Evolutionary conservation across 2,329 filamentous ascomycete species (phyloP).

Genomic region (Claviceps africana): DNA sequence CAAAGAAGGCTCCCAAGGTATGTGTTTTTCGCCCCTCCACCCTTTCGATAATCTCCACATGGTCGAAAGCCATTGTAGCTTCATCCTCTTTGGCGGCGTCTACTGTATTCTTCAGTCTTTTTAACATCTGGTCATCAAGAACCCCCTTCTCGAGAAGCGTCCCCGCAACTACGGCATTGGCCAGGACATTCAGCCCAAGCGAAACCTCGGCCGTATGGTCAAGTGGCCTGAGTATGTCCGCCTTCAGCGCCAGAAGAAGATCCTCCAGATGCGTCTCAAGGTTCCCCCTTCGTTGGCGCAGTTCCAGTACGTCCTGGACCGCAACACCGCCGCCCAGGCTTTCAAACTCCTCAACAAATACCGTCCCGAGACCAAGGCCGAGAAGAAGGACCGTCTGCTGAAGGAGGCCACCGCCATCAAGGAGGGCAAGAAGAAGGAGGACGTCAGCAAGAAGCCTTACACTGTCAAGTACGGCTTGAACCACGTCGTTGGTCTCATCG

Average conservation of each 20-base stretch:
- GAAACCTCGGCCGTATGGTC: constrained; percentile 95
- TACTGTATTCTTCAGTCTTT: not conserved
- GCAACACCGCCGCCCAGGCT: constrained; percentile 88
- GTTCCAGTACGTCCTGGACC: constrained; percentile 94
- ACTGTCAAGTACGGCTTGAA: constrained; percentile 99
- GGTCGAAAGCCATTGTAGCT: no score
- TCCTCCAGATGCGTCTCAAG: constrained; percentile 96
- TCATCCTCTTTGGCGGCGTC: not conserved
- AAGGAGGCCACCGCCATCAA: constrained; percentile 96
- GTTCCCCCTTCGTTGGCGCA: constrained; percentile 93
- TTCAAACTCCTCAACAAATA: constrained; percentile 99
- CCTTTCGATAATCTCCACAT: no score
- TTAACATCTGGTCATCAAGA: constrained; percentile 38
- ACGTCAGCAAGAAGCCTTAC: constrained; percentile 99
- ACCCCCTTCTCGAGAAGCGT: constrained; percentile 98
- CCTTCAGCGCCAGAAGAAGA: constrained; percentile 87
- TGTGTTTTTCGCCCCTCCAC: constrained; percentile 23
- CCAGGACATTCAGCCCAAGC: constrained; percentile 93
- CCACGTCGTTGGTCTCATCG: constrained; percentile 92
- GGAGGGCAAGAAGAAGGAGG: constrained; percentile 99
- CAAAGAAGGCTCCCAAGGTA: constrained; percentile 96
- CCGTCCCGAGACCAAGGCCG: constrained; percentile 94
- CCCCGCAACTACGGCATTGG: constrained; percentile 96
- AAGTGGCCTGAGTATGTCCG: constrained; percentile 99
- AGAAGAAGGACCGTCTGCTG: constrained; percentile 99